These are phyloP conservation scores for Leccinum imitatum DNA, from an alignment of 768 basidiomycete species.

Conservation along the genomic window DNA sequence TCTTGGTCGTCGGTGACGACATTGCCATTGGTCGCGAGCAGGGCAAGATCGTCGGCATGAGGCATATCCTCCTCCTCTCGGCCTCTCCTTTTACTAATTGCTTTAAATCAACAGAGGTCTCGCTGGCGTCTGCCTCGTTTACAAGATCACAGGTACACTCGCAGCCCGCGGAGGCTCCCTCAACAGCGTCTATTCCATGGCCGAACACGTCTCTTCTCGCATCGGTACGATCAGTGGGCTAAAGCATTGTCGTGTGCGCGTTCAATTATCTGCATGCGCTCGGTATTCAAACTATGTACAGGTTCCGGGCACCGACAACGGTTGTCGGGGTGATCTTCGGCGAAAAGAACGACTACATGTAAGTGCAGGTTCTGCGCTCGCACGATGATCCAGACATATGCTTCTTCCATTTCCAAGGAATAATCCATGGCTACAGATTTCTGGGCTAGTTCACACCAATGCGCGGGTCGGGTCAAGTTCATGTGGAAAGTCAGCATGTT, in stretches of 20 bases:
- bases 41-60: slow-evolving; percentile 80
- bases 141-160: slow-evolving; percentile 88
- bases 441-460: slow-evolving; percentile 92
- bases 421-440: slow-evolving; percentile 80
- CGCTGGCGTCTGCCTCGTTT: slow-evolving; percentile 79
- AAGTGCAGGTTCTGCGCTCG: slow-evolving; percentile 11
- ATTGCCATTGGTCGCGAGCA: slow-evolving; percentile 82
- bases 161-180: slow-evolving; percentile 68
- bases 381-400: neutral
- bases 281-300: slow-evolving; percentile 24
- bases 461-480: slow-evolving; percentile 28
- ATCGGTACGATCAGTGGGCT: slow-evolving; percentile 84
- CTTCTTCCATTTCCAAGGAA: slow-evolving; percentile 22
- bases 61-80: slow-evolving; percentile 37
- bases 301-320: slow-evolving; percentile 70
- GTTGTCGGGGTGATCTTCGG: slow-evolving; percentile 59
- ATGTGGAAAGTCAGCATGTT: slow-evolving; percentile 13
- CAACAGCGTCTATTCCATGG: slow-evolving; percentile 64
- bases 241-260: slow-evolving; percentile 79
- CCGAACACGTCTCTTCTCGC: slow-evolving; percentile 62
- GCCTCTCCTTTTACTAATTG: neutral
- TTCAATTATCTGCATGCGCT: neutral
- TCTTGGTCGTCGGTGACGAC: slow-evolving; percentile 87
- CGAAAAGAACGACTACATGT: slow-evolving; percentile 53
- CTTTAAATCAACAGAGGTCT: slow-evolving; percentile 54